Percentiles rank a stretch among this genome's conserved stretches.
These are phyloP conservation scores for Ramaria sp. DNA, from an alignment of 768 basidiomycete species.

Conservation along the genomic window DNA sequence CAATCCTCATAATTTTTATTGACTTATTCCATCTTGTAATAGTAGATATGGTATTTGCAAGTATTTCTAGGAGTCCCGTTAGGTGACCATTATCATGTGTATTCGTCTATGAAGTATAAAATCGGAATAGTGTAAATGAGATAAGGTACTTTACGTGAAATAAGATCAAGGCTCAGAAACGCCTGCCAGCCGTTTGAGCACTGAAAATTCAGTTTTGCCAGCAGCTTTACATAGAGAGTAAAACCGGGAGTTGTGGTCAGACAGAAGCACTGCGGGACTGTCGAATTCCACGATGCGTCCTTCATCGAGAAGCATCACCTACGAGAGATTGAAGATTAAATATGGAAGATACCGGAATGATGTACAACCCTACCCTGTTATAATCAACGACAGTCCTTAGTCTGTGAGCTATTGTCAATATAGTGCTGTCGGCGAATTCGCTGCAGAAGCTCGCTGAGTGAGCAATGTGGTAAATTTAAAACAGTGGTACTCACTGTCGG, in stretches of 20 bases:
- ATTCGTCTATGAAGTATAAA: too few relatives aligned
- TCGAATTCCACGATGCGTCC: constrained; percentile 52
- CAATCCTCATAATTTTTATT: too few relatives aligned
- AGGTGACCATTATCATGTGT: too few relatives aligned
- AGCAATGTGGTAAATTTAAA: constrained; percentile 26
- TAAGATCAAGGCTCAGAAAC: neutral
- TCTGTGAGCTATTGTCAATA: constrained; percentile 71
- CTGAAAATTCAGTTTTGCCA: constrained; percentile 58
- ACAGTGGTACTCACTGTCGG: constrained; percentile 71
- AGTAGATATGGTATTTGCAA: too few relatives aligned
- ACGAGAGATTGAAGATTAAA: constrained; percentile 16
- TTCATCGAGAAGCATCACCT: constrained; percentile 20
- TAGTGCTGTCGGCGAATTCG: constrained; percentile 75
- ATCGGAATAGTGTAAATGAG: too few relatives aligned
- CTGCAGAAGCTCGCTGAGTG: constrained; percentile 22
- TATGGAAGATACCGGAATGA: constrained; percentile 16
- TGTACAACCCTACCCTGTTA: neutral
- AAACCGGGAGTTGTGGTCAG: constrained; percentile 49
- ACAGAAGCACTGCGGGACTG: constrained; percentile 49
- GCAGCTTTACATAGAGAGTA: constrained; percentile 71
- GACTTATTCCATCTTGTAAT: too few relatives aligned
- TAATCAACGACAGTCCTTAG: constrained; percentile 63
- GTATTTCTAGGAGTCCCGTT: too few relatives aligned
- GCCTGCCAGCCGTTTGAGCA: constrained; percentile 57
- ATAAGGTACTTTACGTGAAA: too few relatives aligned